phyloP scores from a whole-genome alignment of 2,329 filamentous ascomycete species.

The Exophiala sp. region DNA sequence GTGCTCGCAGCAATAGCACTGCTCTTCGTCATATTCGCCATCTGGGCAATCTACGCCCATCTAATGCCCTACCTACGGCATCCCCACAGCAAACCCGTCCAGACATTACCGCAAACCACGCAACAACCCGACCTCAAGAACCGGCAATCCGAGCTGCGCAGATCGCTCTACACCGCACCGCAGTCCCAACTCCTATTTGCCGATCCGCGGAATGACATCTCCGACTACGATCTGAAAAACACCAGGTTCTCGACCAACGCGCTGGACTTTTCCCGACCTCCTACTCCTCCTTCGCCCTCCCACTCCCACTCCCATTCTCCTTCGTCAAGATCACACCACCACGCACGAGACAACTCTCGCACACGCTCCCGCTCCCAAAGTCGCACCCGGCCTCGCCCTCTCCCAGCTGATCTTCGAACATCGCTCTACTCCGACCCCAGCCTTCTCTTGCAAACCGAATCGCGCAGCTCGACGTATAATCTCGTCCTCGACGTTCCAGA shows the following conservation, averaged over 20 bases:
- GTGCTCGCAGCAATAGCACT: not conserved
- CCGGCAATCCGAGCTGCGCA: not conserved
- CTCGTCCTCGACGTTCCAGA: slow-evolving; percentile 1
- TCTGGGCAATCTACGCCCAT: slow-evolving; percentile 1
- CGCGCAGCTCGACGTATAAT: not conserved
- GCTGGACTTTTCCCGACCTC: slow-evolving; percentile 2
- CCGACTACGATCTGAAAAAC: slow-evolving; percentile 3
- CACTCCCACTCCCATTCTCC: too few relatives aligned
- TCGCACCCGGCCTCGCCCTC: not conserved
- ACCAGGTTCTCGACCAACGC: not conserved
- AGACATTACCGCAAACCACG: not conserved
- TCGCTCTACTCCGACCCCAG: not conserved
- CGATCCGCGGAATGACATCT: slow-evolving; percentile 1
- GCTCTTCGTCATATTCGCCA: not conserved
- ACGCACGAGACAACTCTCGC: too few relatives aligned
- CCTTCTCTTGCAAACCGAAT: not conserved
- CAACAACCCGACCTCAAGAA: not conserved
- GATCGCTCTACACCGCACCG: not conserved
- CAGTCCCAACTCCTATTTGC: not conserved
- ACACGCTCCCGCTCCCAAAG: not conserved
- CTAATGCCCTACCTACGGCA: slow-evolving; percentile 1
- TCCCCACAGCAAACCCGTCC: not conserved
- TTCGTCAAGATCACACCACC: too few relatives aligned
- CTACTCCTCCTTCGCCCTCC: not conserved
- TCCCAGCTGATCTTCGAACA: not conserved